Evolutionary conservation across 495 filamentous ascomycete genomes (phyloP).

Genomic region (Daldinia bambusicola): DNA sequence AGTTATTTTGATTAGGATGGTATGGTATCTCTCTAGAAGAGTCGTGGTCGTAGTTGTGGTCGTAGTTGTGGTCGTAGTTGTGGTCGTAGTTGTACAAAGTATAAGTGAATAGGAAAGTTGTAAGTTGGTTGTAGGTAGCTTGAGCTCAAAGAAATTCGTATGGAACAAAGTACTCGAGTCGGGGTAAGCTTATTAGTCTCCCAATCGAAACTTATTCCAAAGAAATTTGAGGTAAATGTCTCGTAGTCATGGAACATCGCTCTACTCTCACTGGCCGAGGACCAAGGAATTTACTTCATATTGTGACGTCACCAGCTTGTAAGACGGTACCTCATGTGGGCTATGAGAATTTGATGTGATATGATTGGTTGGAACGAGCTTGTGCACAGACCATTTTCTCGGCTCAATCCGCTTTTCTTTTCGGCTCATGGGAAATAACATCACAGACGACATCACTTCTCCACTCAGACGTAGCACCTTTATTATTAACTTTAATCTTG

Average conservation of each 20-base stretch:
- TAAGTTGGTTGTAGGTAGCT: slow-evolving; percentile 10
- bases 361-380: slow-evolving; percentile 27
- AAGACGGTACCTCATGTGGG: slow-evolving; percentile 22
- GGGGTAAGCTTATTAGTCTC: slow-evolving; percentile 14
- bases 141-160: neutral
- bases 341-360: slow-evolving; percentile 13
- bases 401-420: slow-evolving; percentile 15
- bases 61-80: neutral
- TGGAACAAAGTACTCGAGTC: slow-evolving; percentile 13
- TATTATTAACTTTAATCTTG: slow-evolving; percentile 20
- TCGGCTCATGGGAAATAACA: slow-evolving; percentile 33
- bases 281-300: slow-evolving; percentile 17
- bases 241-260: slow-evolving; percentile 38
- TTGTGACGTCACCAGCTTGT: slow-evolving; percentile 40
- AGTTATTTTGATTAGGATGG: neutral
- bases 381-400: slow-evolving; percentile 5
- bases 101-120: neutral
- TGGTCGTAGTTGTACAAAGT: slow-evolving; percentile 15
- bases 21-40: slow-evolving; percentile 5
- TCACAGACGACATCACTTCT: slow-evolving; percentile 37
- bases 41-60: neutral
- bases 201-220: slow-evolving; percentile 23
- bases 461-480: slow-evolving; percentile 29
- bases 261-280: slow-evolving; percentile 30
- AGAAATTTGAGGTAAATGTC: slow-evolving; percentile 37